Evolutionary conservation across 768 basidiomycete species (phyloP).

Genomic region (Trichaptum fuscoviolaceum): DNA sequence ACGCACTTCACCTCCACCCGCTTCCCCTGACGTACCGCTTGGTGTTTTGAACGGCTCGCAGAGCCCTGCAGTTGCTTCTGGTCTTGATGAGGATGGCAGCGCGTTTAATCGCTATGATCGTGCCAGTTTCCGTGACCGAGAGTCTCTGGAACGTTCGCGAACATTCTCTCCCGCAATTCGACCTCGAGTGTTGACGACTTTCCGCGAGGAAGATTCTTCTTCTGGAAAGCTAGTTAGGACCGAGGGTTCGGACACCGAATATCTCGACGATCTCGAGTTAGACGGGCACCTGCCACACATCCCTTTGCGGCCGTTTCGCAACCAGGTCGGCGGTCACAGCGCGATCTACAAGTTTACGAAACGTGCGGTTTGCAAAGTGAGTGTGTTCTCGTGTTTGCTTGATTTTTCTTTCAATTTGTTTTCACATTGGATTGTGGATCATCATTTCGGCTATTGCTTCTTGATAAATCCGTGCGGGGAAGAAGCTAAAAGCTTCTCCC

Average conservation of each 20-base stretch:
- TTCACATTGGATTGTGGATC: not conserved
- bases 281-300: constrained; percentile 75
- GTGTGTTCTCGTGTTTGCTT: constrained; percentile 23
- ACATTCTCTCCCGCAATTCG: not conserved
- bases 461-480: not conserved
- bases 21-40: not conserved
- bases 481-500: not conserved
- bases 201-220: not conserved
- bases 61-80: not conserved
- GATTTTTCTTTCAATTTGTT: not conserved
- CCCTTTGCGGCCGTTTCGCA: constrained; percentile 90
- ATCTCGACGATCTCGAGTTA: constrained; percentile 17
- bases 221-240: not conserved
- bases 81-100: constrained; percentile 11
- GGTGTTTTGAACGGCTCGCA: not conserved
- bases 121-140: constrained; percentile 1
- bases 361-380: constrained; percentile 96
- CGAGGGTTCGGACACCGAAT: constrained; percentile 3
- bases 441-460: not conserved
- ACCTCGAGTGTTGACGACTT: not conserved
- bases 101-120: constrained; percentile 7
- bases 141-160: constrained; percentile 5
- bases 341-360: constrained; percentile 98
- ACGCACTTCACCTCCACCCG: constrained; percentile 4
- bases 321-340: constrained; percentile 96